Evolutionary conservation across 2,329 filamentous ascomycete species (phyloP).

Genomic region (Coniochaeta sp.): DNA sequence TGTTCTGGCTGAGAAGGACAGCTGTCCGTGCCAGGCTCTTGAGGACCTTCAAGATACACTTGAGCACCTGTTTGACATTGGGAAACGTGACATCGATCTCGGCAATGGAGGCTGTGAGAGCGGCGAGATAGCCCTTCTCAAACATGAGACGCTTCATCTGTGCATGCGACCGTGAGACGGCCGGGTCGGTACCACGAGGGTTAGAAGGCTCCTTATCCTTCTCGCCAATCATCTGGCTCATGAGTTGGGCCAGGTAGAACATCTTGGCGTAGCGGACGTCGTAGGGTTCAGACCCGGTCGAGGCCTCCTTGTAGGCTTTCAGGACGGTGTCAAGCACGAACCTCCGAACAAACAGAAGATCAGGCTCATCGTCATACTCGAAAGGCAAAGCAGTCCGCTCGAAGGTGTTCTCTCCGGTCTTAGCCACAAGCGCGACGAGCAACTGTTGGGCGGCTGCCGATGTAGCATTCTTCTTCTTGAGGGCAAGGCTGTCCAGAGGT

Average conservation of each 20-base stretch:
- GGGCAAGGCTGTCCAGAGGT: constrained; percentile 64
- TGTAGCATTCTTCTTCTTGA: constrained; percentile 81
- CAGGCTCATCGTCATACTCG: constrained; percentile 69
- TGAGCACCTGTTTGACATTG: constrained; percentile 86
- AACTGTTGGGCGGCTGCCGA: constrained; percentile 81
- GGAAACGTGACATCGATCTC: constrained; percentile 95
- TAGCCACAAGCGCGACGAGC: constrained; percentile 78
- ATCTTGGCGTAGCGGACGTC: constrained; percentile 84
- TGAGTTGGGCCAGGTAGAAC: constrained; percentile 81
- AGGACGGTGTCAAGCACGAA: constrained; percentile 92
- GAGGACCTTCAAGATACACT: constrained; percentile 88
- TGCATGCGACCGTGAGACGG: constrained; percentile 56
- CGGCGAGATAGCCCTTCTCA: constrained; percentile 89
- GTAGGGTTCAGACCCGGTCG: constrained; percentile 67
- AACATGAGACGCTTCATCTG: constrained; percentile 95
- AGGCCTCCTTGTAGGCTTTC: constrained; percentile 86
- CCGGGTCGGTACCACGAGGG: constrained; percentile 22
- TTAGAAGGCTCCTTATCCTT: constrained; percentile 56
- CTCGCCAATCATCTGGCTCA: constrained; percentile 84
- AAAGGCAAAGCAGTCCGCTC: constrained; percentile 51
- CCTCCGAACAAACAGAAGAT: constrained; percentile 84
- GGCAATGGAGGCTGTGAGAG: constrained; percentile 84
- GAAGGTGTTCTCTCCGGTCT: constrained; percentile 70
- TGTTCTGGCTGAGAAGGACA: constrained; percentile 74
- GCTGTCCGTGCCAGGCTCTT: constrained; percentile 83